These are phyloP conservation scores for Salix brachista DNA, from an alignment of 345 rosid genomes.

Conservation along the genomic window DNA sequence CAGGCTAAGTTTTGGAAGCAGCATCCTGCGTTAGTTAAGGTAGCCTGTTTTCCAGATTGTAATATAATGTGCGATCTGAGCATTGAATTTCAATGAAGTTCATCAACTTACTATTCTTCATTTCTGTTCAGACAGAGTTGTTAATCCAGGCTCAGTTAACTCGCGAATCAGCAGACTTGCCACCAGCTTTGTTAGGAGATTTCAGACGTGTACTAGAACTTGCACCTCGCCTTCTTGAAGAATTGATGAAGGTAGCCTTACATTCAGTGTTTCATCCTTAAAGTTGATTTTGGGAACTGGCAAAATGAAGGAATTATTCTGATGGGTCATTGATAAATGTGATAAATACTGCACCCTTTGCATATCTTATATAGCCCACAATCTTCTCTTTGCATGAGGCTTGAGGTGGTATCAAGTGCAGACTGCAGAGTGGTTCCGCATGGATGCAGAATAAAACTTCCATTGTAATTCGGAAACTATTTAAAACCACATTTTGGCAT, in stretches of 20 bases:
- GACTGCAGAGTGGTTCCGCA: neutral
- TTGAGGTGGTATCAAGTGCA: neutral
- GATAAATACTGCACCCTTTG: neutral
- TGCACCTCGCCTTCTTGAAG: slow-evolving; percentile 96
- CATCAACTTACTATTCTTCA: slow-evolving; percentile 5
- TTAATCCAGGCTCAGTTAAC: slow-evolving; percentile 97
- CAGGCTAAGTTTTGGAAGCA: slow-evolving; percentile 99
- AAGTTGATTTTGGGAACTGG: slow-evolving; percentile 1
- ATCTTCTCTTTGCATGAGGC: neutral
- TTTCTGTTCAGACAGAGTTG: slow-evolving; percentile 69
- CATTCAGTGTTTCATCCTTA: neutral
- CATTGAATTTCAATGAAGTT: slow-evolving; percentile 1
- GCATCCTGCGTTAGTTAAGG: slow-evolving; percentile 97
- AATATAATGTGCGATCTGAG: neutral
- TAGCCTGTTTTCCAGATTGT: slow-evolving; percentile 23
- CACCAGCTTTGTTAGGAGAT: slow-evolving; percentile 76
- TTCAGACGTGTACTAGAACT: slow-evolving; percentile 85
- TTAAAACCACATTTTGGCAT: neutral
- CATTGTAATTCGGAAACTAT: neutral
- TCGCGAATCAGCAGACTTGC: slow-evolving; percentile 63
- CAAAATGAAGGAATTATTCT: neutral
- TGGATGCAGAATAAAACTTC: neutral
- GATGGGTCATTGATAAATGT: neutral
- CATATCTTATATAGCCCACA: neutral
- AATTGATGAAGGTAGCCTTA: slow-evolving; percentile 70